Evolutionary conservation across 495 filamentous ascomycete genomes (phyloP), one percentile per base, ranked within the genome.

Genomic region (Filosporella fistucella): DNA sequence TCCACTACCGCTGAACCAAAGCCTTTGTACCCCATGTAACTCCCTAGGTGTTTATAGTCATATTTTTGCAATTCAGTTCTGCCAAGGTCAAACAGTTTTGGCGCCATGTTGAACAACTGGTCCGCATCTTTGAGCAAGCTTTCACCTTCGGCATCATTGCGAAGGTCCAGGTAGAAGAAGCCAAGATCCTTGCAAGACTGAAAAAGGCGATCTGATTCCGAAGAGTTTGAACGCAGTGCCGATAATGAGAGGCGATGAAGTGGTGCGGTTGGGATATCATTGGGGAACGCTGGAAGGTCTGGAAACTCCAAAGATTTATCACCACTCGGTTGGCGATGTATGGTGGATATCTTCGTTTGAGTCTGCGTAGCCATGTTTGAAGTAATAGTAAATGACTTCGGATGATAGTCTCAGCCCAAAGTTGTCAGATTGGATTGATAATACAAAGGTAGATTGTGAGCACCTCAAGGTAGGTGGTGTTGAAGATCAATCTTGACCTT

Each of bases 111-210:
- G 41, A 78, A 78, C 11, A 84, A 56, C 7, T 58, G 42, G 9
- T 75, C 67, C 3, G 70, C 68, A 25, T 78, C 67, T 2, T 41
- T 5, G 0, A 76, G 63, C 18, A 82, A 60, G 0, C 59, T 55
- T 1, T 63, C 52, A 7, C 71, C 71, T 18, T 63, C 81, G 65
- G 47, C 46, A 6, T 62, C 65, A 30, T 63, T 68, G 2, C 59
- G 55, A 1, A 85, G 62, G 43, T 79, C 73, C 1, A 84, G 68
- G 47, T 84, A 83, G 63, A 83, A 85, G 63, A 84, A 82, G 14
- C 81, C 82, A 16, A 82, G 68, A 6, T 75, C 69, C 18, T 71
- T 67, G 23, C 68, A 76, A 1, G 76, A 68, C 24, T 62, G 46
- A 52, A 69, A 77, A 22, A 77, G 66, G 13, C 68, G 62, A 14